phyloP scores from a whole-genome alignment of 352 stramenopile species.

The Pythium periplocum region DNA sequence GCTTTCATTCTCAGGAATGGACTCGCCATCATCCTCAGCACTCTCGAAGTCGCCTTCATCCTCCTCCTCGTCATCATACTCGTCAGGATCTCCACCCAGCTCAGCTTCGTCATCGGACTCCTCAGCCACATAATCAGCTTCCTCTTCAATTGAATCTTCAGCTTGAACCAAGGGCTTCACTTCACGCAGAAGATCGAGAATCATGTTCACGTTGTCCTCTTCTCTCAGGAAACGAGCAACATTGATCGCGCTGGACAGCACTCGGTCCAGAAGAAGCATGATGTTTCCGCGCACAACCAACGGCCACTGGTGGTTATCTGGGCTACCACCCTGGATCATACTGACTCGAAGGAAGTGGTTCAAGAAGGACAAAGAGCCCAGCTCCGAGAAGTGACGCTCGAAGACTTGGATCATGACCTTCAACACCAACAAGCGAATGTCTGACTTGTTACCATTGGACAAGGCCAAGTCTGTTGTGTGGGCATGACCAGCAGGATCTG shows the following conservation, averaged over 20 bases:
- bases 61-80: constrained; percentile 31
- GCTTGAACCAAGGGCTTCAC: constrained; percentile 70
- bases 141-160: constrained; percentile 53
- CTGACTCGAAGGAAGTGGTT: constrained; percentile 79
- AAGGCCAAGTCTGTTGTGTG: constrained; percentile 26
- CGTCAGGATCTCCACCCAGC: constrained; percentile 28
- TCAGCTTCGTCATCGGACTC: constrained; percentile 50
- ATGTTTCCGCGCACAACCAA: constrained; percentile 81
- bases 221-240: constrained; percentile 74
- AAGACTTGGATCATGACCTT: constrained; percentile 88
- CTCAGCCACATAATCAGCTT: constrained; percentile 52
- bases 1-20: constrained; percentile 13
- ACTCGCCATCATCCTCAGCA: constrained; percentile 24
- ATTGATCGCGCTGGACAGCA: constrained; percentile 76
- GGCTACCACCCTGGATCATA: constrained; percentile 57
- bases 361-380: constrained; percentile 75
- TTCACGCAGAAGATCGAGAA: constrained; percentile 69
- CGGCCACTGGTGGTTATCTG: constrained; percentile 49
- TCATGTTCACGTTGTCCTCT: constrained; percentile 66
- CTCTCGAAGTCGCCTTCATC: constrained; percentile 33
- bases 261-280: constrained; percentile 74
- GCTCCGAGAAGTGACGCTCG: constrained; percentile 68
- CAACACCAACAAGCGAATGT: constrained; percentile 75
- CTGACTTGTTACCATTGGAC: constrained; percentile 43
- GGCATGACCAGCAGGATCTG: constrained; percentile 5